Evolutionary conservation across 164 flowering plant species (phyloP).

Genomic region (Aristolochia fimbriata): DNA sequence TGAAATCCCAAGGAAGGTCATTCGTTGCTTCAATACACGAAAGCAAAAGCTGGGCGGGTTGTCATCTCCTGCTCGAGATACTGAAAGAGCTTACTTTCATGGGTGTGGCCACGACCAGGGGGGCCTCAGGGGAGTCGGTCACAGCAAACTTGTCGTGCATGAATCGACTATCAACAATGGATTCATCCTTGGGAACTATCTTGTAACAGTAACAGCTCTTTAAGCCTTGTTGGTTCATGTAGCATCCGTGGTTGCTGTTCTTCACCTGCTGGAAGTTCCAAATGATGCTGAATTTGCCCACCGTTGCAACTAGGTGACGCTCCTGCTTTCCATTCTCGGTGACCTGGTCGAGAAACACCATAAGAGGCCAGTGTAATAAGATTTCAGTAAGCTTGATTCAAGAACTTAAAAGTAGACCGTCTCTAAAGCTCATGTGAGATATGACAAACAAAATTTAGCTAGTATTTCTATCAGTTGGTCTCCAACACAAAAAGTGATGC

Average conservation of each 20-base stretch:
- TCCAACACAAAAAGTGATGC: no score
- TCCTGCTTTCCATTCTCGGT: slow-evolving; percentile 86
- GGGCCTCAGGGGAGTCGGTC: slow-evolving; percentile 82
- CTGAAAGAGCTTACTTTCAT: slow-evolving; percentile 93
- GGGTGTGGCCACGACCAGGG: slow-evolving; percentile 89
- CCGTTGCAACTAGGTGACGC: slow-evolving; percentile 89
- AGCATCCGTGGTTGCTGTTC: slow-evolving; percentile 84
- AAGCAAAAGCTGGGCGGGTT: no score
- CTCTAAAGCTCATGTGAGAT: no score
- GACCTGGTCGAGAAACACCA: slow-evolving; percentile 24
- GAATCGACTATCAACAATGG: slow-evolving; percentile 90
- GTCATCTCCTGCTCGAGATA: slow-evolving; percentile 50
- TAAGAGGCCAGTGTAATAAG: no score
- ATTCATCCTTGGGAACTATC: slow-evolving; percentile 76
- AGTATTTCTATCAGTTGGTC: no score
- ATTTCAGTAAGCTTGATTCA: no score
- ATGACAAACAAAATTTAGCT: no score
- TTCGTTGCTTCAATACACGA: no score
- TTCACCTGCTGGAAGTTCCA: slow-evolving; percentile 89
- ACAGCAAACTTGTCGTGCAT: slow-evolving; percentile 89
- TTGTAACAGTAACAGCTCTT: slow-evolving; percentile 98
- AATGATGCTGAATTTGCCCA: slow-evolving; percentile 80
- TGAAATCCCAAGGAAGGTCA: no score
- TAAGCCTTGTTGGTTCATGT: slow-evolving; percentile 69
- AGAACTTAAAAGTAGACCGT: no score